These are phyloP conservation scores for Hypoxylon sp. DNA, from an alignment of 2,329 filamentous ascomycete species.

Conservation along the genomic window DNA sequence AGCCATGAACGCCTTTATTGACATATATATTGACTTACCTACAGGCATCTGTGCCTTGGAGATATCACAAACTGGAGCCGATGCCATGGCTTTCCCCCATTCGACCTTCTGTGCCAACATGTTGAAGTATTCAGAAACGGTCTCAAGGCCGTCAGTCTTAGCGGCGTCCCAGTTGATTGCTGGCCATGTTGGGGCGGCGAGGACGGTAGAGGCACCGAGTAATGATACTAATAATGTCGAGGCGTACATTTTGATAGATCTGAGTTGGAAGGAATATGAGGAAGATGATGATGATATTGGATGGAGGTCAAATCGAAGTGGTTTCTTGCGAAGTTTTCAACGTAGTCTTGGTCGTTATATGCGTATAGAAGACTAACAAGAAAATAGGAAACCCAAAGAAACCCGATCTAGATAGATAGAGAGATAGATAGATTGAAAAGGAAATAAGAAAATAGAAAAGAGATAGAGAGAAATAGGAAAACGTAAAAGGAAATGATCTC, in stretches of 20 bases:
- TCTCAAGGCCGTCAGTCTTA: slow-evolving; percentile 60
- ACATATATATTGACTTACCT: slow-evolving; percentile 57
- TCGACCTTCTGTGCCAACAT: slow-evolving; percentile 70
- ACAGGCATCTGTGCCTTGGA: slow-evolving; percentile 66
- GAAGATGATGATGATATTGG: slow-evolving; percentile 27
- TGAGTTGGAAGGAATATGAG: slow-evolving; percentile 27
- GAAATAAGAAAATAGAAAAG: slow-evolving; percentile 44
- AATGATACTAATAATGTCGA: slow-evolving; percentile 64
- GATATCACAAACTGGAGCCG: slow-evolving; percentile 67
- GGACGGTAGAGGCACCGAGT: slow-evolving; percentile 61
- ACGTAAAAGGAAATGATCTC: slow-evolving; percentile 51
- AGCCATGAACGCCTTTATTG: neutral
- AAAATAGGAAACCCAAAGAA: slow-evolving; percentile 48
- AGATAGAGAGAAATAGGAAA: slow-evolving; percentile 44
- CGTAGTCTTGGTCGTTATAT: slow-evolving; percentile 42
- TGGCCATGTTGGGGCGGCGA: slow-evolving; percentile 64
- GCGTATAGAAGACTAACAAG: slow-evolving; percentile 39
- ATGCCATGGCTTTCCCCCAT: slow-evolving; percentile 59
- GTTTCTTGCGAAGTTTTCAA: slow-evolving; percentile 38
- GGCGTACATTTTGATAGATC: slow-evolving; percentile 63
- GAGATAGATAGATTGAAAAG: slow-evolving; percentile 43
- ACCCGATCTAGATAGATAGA: slow-evolving; percentile 46
- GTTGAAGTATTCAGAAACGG: slow-evolving; percentile 74
- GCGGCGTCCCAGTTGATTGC: slow-evolving; percentile 59
- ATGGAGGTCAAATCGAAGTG: slow-evolving; percentile 29